These are phyloP conservation scores for Tubosaeta sp. DNA, from an alignment of 768 basidiomycete genomes.

Conservation along the genomic window DNA sequence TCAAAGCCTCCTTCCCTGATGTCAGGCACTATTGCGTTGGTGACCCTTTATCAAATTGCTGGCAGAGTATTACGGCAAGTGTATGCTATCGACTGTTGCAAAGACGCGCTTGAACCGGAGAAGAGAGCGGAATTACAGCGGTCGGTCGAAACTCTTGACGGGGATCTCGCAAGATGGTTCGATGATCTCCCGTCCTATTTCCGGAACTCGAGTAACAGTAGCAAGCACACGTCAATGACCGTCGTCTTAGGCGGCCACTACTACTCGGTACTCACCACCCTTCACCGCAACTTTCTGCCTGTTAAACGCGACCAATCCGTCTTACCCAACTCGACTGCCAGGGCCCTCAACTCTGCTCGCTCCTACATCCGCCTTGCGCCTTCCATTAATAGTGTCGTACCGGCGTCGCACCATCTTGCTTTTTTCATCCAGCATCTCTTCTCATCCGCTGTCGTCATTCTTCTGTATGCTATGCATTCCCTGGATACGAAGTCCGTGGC, in stretches of 20 bases:
- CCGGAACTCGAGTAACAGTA: constrained; percentile 68
- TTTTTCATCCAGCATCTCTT: constrained; percentile 89
- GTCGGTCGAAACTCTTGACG: constrained; percentile 74
- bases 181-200: constrained; percentile 70
- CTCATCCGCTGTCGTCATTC: constrained; percentile 81
- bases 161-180: constrained; percentile 77
- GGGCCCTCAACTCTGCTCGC: constrained; percentile 80
- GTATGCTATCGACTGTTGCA: constrained; percentile 75
- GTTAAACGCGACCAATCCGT: constrained; percentile 68
- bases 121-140: constrained; percentile 72
- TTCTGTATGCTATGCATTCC: constrained; percentile 84
- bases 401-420: constrained; percentile 80
- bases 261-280: constrained; percentile 81
- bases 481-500: constrained; percentile 59
- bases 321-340: constrained; percentile 67
- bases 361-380: constrained; percentile 83
- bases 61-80: constrained; percentile 80
- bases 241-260: constrained; percentile 86
- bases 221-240: constrained; percentile 81
- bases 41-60: constrained; percentile 77
- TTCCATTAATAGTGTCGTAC: constrained; percentile 78
- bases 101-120: constrained; percentile 68
- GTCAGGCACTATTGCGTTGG: constrained; percentile 75
- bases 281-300: constrained; percentile 85
- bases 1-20: constrained; percentile 65